Base-by-base conservation (phyloP, 2,329 filamentous ascomycete genomes). In the Trichocomaceae sp. region DNA sequence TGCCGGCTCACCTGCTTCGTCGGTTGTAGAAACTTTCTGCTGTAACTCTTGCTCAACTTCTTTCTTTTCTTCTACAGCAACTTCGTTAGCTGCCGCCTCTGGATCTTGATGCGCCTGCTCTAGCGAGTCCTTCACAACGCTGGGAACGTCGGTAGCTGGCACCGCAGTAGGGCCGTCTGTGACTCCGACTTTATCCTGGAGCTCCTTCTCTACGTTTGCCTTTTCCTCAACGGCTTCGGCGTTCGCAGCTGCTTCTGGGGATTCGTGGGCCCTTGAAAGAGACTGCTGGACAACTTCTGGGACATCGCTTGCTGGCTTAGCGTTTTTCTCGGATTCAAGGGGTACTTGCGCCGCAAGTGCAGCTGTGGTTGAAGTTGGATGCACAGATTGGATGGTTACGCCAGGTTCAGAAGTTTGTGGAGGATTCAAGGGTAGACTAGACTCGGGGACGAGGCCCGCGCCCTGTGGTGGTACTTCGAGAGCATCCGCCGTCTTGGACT, bases 391-490 rank as follows among this genome's bases (percentile, higher is more conserved):
- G 62, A 72, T 83, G 62, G 62, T 68, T 47, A 75, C 77, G 33
- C 48, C 64, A 62, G 19, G 66, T 17, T 56, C 54, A 19, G 49
- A 45, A 2, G 50, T 56, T 20, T 51, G 63, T 2, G 64, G 66
- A 39, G 66, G 66, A 42, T 79, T 80, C 69, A 90, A 85, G 12
- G 88, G 87, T 59, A 93, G 78, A 70, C 86, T 88, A 7, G 88
- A 92, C 73, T 95, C 89, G 17, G 90, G 89, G 60, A 93, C 90
- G 69, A 88, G 76, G 22, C 50, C 54, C 70, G 79, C 84, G 15
- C 58, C 77, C 79, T 46, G 80, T 76, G 79, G 76, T 29, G 83
- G 81, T 35, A 85, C 67, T 54, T 77, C 72, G 48, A 78, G 73
- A 61, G 63, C 61, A 73, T 70, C 52, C 75, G 64, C 20, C 61